phyloP scores from a whole-genome alignment of 2,329 filamentous ascomycete species.

The Aspergillus brasiliensis region DNA sequence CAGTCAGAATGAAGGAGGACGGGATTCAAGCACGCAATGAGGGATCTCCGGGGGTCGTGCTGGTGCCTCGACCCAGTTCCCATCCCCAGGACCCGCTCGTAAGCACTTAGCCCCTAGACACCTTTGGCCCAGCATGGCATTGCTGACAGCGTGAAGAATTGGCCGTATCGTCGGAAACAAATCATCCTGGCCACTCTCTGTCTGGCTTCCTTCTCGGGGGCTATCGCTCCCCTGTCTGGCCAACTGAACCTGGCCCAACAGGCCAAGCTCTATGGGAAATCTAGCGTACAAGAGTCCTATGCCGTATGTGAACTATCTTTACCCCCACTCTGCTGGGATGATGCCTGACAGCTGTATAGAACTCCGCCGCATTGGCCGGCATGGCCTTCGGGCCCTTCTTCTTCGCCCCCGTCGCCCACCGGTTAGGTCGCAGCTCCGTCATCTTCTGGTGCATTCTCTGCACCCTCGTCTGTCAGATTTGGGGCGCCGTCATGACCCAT shows the following conservation, averaged over 20 bases:
- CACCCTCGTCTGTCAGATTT: constrained; percentile 40
- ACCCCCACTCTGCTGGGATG: constrained; percentile 20
- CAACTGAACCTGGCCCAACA: constrained; percentile 1
- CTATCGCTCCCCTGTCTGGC: background rate
- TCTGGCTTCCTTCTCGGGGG: constrained; percentile 3
- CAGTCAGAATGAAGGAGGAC: background rate
- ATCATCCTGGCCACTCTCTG: background rate
- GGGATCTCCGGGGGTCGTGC: constrained; percentile 10
- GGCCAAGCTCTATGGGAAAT: constrained; percentile 9
- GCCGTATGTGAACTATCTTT: background rate
- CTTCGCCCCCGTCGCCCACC: constrained; percentile 39
- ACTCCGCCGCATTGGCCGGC: constrained; percentile 40
- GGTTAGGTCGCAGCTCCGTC: constrained; percentile 40
- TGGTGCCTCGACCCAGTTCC: constrained; percentile 2
- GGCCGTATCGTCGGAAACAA: constrained; percentile 1
- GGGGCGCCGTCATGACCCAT: constrained; percentile 42
- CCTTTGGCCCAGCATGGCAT: background rate
- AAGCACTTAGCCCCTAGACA: background rate
- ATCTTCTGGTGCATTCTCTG: constrained; percentile 45
- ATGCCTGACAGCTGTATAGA: constrained; percentile 33
- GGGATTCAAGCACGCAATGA: background rate
- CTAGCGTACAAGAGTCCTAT: constrained; percentile 2
- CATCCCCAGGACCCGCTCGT: constrained; percentile 3
- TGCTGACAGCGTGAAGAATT: background rate
- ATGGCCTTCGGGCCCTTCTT: constrained; percentile 43